Evolutionary conservation across 306 rosid species (phyloP), one percentile per base, ranked within the genome.

Genomic region (Vicia faba): DNA sequence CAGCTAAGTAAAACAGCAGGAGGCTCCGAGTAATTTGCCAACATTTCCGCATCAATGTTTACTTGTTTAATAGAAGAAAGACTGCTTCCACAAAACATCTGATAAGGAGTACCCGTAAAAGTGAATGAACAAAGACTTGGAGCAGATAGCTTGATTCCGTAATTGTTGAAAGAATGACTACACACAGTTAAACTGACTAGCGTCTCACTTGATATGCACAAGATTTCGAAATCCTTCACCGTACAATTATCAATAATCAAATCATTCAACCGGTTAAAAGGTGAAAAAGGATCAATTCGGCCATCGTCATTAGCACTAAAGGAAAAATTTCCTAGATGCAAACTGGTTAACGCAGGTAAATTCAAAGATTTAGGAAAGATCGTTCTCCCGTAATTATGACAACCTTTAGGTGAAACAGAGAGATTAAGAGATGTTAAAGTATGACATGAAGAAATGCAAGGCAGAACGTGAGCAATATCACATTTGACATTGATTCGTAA

Each of bases 391-490:
- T 1, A 16, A 19, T 3, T 7, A 13, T 12, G 1, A 13, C 11
- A 0, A 11, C 20, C 14, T 15, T 16, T 74, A 58, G 15, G 20
- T n/a, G 0, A 19, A 31, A 61, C 59, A 0, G 65, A 75, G 2
- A 75, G 74, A 49, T 60, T 40, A 7, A 75, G 69, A 45, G 69
- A 75, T 1, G 74, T 68, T 1, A 68, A n/a, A 3, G 69, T 25
- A 14, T 15, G 35, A 36, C 70, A 68, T 0, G 64, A 68, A 14
- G 54, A 59, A 0, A 75, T 1, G 10, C 29, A 49, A 8, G 12
- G 63, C 3, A 57, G 74, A 11, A 75, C 4, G 26, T 5, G 19
- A n/a, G 7, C 14, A 11, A 63, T 54, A 11, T 73, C 71, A 7
- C 62, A 31, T 4, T 46, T 8, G 15, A 45, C 63, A 19, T 20